Percentiles rank a stretch among this genome's conserved stretches.
These are phyloP conservation scores for Fomitopsis serialis DNA, from an alignment of 768 basidiomycete species.

Conservation along the genomic window DNA sequence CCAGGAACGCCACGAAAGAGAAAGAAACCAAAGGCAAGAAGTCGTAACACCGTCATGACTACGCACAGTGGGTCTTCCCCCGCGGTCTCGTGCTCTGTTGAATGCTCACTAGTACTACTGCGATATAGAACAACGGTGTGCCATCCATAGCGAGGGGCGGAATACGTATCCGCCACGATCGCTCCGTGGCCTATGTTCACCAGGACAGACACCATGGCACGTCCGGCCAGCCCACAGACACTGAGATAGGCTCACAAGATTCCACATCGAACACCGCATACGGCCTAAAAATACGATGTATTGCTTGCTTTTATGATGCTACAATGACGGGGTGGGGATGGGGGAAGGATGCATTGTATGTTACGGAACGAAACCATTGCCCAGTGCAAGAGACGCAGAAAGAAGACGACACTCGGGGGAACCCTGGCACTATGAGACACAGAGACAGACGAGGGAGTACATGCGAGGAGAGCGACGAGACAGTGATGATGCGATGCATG, in stretches of 20 bases:
- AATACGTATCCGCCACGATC: too few relatives aligned
- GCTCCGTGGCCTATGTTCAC: too few relatives aligned
- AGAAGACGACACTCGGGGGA: neutral
- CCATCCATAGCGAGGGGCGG: too few relatives aligned
- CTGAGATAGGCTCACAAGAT: neutral
- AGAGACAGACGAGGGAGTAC: conserved; percentile 5
- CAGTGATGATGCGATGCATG: conserved; percentile 14
- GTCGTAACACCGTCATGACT: conserved; percentile 1
- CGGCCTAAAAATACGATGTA: conserved; percentile 3
- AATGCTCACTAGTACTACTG: too few relatives aligned
- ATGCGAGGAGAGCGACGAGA: conserved; percentile 5
- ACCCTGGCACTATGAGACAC: conserved; percentile 11
- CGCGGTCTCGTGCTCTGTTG: too few relatives aligned
- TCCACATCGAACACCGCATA: neutral
- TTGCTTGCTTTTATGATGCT: conserved; percentile 1
- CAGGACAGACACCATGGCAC: neutral
- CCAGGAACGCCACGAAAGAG: conserved; percentile 11
- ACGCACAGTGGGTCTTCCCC: too few relatives aligned
- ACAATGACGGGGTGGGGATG: neutral
- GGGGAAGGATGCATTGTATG: neutral
- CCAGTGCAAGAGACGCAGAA: conserved; percentile 3
- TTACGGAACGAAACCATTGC: neutral
- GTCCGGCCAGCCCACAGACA: neutral
- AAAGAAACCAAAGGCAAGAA: conserved; percentile 14
- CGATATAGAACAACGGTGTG: too few relatives aligned